Conservation (phyloP, 495 filamentous ascomycete genomes). For the Lasiosphaeria hispida region DNA sequence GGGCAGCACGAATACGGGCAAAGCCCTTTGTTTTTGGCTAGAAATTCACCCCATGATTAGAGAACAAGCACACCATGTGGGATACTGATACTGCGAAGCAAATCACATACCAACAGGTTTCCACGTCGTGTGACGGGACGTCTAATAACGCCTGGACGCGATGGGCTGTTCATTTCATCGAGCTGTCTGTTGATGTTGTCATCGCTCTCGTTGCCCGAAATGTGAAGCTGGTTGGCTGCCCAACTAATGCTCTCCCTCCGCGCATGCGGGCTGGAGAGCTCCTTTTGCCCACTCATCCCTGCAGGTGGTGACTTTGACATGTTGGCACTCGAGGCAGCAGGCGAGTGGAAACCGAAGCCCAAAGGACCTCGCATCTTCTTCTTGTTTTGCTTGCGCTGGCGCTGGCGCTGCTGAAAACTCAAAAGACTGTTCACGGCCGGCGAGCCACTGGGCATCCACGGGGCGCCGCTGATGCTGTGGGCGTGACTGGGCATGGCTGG, state of each 20-base stretch:
- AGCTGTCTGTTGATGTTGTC: conserved; percentile 59
- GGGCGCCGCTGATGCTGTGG: conserved; percentile 44
- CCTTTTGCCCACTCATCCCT: conserved; percentile 27
- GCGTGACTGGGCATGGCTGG: conserved; percentile 35
- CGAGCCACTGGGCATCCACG: conserved; percentile 56
- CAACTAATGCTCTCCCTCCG: conserved; percentile 82
- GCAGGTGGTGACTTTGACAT: conserved; percentile 46
- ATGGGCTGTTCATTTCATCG: conserved; percentile 46
- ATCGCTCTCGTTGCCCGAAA: conserved; percentile 78
- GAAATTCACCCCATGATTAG: not conserved
- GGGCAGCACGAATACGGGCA: conserved; percentile 83
- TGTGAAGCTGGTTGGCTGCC: conserved; percentile 80
- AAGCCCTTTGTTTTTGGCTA: conserved; percentile 93
- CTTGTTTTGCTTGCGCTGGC: conserved; percentile 57
- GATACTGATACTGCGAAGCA: not conserved
- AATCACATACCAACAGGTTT: conserved; percentile 72
- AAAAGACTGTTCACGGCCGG: conserved; percentile 68
- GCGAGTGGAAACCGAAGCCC: conserved; percentile 38
- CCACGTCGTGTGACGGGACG: conserved; percentile 79
- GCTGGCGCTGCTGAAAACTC: conserved; percentile 75
- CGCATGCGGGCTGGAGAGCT: conserved; percentile 46
- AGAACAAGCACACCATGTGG: not conserved
- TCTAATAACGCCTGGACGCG: conserved; percentile 54
- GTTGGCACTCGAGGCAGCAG: conserved; percentile 17
- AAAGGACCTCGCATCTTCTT: conserved; percentile 38